A percentile compares a stretch with the other conserved stretches of the same genome.
Evolutionary conservation across 495 filamentous ascomycete species (phyloP).

Genomic region (Podospora pseudoanserina): DNA sequence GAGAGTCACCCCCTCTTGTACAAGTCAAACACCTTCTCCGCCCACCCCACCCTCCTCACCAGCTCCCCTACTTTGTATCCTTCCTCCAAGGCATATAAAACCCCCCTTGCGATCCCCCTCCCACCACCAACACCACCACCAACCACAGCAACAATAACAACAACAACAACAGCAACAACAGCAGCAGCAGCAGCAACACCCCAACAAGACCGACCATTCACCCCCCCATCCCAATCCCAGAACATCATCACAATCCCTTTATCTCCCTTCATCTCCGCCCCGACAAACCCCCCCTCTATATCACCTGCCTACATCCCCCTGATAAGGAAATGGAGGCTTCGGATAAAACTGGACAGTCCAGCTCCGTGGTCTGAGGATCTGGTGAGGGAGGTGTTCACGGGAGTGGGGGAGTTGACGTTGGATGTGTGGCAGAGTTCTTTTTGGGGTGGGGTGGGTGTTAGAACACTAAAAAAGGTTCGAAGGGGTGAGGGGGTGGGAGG

Average conservation of each 20-base stretch:
- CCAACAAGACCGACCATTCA: no score
- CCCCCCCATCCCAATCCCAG: background rate
- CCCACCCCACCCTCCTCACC: slow-evolving; percentile 11
- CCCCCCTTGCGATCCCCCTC: background rate
- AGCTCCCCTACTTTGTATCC: background rate
- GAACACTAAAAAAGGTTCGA: background rate
- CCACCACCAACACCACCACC: background rate
- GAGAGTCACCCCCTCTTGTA: background rate
- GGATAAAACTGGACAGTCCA: background rate
- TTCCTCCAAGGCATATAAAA: background rate
- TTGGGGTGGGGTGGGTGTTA: slow-evolving; percentile 16
- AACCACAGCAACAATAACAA: slow-evolving; percentile 27
- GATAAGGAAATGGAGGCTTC: background rate
- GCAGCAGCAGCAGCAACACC: no score
- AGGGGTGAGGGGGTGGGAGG: slow-evolving; percentile 2
- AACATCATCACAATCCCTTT: background rate
- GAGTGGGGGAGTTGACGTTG: background rate
- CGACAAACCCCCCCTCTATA: background rate
- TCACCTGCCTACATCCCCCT: background rate
- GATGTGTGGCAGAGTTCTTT: slow-evolving; percentile 36
- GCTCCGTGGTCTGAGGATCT: background rate
- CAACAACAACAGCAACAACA: no score
- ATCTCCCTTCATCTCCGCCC: background rate
- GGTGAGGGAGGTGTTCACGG: background rate
- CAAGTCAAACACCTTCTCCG: slow-evolving; percentile 16